Conservation (phyloP, 257 asterid genomes). For the Solanum piurae region DNA sequence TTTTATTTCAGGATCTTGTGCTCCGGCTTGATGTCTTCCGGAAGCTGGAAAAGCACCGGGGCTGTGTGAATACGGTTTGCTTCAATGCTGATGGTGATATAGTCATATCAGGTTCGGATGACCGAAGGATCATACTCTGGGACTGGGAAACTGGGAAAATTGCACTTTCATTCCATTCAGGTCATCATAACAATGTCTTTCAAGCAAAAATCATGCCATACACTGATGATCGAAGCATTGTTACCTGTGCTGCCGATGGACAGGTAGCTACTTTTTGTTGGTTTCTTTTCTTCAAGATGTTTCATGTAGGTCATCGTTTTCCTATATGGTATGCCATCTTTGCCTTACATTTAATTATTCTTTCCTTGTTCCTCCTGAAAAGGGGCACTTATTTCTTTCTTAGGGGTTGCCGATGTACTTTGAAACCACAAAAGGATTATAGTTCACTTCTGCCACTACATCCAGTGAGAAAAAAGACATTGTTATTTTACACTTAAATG, state of each 20-base stretch:
- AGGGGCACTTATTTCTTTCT: neutral
- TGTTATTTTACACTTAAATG: neutral
- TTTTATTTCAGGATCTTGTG: conserved; percentile 59
- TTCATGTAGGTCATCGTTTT: neutral
- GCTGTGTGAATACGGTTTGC: conserved; percentile 84
- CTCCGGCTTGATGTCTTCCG: conserved; percentile 61
- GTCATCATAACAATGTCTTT: conserved; percentile 70
- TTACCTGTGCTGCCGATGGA: conserved; percentile 94
- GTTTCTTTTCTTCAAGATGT: neutral
- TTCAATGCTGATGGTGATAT: conserved; percentile 62
- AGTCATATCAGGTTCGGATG: conserved; percentile 88
- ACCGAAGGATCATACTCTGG: conserved; percentile 76
- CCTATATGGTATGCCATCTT: neutral
- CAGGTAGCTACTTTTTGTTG: conserved; percentile 38
- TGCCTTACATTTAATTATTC: neutral
- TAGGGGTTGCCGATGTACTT: neutral
- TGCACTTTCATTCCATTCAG: conserved; percentile 63
- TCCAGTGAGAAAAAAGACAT: neutral
- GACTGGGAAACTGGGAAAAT: conserved; percentile 77
- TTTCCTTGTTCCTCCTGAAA: neutral
- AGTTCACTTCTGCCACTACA: neutral
- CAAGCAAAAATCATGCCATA: conserved; percentile 89
- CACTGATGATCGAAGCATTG: conserved; percentile 73
- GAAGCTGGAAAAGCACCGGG: conserved; percentile 67
- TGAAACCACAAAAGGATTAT: neutral